Conservation (phyloP, 2,329 filamentous ascomycete species). For the Fonsecaea pedrosoi region DNA sequence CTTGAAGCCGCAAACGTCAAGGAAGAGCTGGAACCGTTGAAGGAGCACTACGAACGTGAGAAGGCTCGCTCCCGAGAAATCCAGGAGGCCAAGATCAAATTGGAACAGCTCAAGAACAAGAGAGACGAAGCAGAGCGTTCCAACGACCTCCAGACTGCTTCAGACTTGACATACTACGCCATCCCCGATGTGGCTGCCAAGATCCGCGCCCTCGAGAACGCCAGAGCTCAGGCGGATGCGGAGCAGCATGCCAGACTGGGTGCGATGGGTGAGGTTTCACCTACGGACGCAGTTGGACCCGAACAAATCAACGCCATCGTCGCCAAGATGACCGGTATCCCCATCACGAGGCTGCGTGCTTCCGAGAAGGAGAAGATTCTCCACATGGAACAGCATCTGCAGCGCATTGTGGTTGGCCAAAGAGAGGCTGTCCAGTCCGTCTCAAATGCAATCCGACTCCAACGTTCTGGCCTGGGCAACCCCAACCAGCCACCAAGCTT, state of each 20-base stretch:
- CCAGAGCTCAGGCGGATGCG: constrained; percentile 79
- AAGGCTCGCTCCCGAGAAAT: constrained; percentile 90
- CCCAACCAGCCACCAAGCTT: constrained; percentile 97
- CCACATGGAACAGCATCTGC: constrained; percentile 88
- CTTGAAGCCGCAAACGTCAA: constrained; percentile 93
- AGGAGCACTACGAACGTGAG: constrained; percentile 94
- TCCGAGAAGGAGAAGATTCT: constrained; percentile 98
- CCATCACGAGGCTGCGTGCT: constrained; percentile 89
- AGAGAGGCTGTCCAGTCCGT: constrained; percentile 91
- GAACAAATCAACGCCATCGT: constrained; percentile 99
- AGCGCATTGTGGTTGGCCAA: constrained; percentile 88
- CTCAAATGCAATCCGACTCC: constrained; percentile 92
- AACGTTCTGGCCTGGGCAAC: constrained; percentile 91
- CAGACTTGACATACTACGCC: constrained; percentile 95
- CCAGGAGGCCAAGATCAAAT: constrained; percentile 92
- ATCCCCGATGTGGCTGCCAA: constrained; percentile 87
- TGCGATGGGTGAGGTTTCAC: constrained; percentile 70
- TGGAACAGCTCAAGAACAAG: constrained; percentile 89
- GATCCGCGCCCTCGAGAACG: constrained; percentile 80
- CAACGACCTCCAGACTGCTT: constrained; percentile 83
- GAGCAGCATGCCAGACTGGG: constrained; percentile 64
- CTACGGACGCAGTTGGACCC: constrained; percentile 92
- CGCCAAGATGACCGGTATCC: constrained; percentile 96
- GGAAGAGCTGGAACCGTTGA: constrained; percentile 87
- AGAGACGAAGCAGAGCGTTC: constrained; percentile 90